These are phyloP conservation scores for Ustilago curta DNA, from an alignment of 1,284 basidiomycete genomes.

Conservation along the genomic window DNA sequence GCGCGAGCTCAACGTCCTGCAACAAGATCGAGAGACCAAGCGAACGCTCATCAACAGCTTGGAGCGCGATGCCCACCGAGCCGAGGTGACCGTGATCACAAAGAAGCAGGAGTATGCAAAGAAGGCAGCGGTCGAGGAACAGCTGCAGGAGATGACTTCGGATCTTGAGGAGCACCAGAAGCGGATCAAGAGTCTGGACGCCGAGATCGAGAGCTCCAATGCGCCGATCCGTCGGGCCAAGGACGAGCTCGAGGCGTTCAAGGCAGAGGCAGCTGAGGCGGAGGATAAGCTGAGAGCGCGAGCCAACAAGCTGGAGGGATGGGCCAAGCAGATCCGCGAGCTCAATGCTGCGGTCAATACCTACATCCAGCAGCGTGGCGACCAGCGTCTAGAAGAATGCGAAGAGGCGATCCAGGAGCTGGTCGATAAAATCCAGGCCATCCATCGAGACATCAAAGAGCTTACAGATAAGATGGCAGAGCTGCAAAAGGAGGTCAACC, in stretches of 20 bases:
- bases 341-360: constrained; percentile 41
- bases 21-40: constrained; percentile 54
- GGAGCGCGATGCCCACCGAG: constrained; percentile 50
- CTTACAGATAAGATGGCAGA: constrained; percentile 50
- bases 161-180: constrained; percentile 72
- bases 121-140: constrained; percentile 40
- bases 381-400: constrained; percentile 51
- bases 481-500: constrained; percentile 68
- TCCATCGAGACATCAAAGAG: constrained; percentile 44
- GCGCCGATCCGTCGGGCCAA: constrained; percentile 79
- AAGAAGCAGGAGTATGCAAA: constrained; percentile 54
- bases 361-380: constrained; percentile 48
- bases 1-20: constrained; percentile 53
- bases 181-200: constrained; percentile 72
- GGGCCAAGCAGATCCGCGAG: constrained; percentile 56
- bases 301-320: constrained; percentile 36
- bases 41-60: constrained; percentile 44
- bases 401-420: constrained; percentile 62
- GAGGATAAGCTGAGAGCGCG: constrained; percentile 73
- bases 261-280: constrained; percentile 74
- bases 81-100: constrained; percentile 70
- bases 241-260: constrained; percentile 74
- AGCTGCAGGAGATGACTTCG: constrained; percentile 73
- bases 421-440: constrained; percentile 38
- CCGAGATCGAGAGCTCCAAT: constrained; percentile 75